Evolutionary conservation across 768 basidiomycete genomes (phyloP).

Genomic region (Sarcodon sp.): DNA sequence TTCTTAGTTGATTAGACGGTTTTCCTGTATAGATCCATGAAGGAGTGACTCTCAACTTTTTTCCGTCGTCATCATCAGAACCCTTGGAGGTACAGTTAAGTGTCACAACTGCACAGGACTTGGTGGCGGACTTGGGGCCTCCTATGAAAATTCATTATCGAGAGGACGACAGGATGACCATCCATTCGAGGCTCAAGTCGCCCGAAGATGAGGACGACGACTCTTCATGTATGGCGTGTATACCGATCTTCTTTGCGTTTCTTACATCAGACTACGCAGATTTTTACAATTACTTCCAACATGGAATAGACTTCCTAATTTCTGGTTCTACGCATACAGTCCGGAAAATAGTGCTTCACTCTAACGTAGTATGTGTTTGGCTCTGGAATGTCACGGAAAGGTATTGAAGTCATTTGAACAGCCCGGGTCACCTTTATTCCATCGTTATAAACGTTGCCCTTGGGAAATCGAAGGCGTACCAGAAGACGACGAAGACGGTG

Average conservation of each 20-base stretch:
- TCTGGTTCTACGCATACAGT: constrained; percentile 60
- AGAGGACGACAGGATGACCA: constrained; percentile 81
- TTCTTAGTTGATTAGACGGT: neutral
- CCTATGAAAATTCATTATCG: constrained; percentile 74
- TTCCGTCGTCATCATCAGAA: constrained; percentile 31
- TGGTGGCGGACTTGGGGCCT: constrained; percentile 66
- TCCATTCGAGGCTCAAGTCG: constrained; percentile 39
- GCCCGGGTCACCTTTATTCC: constrained; percentile 85
- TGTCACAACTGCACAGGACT: constrained; percentile 72
- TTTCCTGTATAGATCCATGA: constrained; percentile 44
- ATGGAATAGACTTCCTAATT: constrained; percentile 81
- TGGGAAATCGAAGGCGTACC: constrained; percentile 78
- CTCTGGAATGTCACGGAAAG: neutral
- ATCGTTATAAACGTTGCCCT: constrained; percentile 82
- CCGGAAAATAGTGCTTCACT: constrained; percentile 76
- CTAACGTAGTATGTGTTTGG: constrained; percentile 53
- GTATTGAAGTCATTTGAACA: constrained; percentile 14
- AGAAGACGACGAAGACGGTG: constrained; percentile 78
- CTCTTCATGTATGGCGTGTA: constrained; percentile 30
- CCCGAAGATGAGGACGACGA: constrained; percentile 34
- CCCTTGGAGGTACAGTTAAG: constrained; percentile 54
- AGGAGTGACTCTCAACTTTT: constrained; percentile 59
- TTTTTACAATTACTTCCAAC: constrained; percentile 90
- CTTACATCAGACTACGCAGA: constrained; percentile 28
- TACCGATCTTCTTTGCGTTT: neutral